Conservation (phyloP, 768 basidiomycete genomes). For the Scleroderma bovista region DNA sequence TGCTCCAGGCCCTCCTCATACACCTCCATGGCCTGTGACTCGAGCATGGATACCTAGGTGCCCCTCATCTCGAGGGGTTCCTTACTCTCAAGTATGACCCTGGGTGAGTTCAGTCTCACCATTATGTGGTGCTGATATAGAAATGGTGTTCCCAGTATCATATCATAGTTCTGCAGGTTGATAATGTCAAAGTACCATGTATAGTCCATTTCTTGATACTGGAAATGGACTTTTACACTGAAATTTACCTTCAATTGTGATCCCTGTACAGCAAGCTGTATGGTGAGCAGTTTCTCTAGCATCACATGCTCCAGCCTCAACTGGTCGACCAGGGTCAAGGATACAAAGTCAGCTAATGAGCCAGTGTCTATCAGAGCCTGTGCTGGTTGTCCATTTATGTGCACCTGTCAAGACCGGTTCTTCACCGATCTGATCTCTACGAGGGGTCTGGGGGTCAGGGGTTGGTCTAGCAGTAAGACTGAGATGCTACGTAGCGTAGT, state of each 20-base stretch:
- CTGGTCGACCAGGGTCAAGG: constrained; percentile 22
- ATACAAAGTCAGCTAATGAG: constrained; percentile 30
- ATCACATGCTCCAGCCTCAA: constrained; percentile 4
- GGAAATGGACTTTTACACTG: constrained; percentile 11
- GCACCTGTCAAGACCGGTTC: no score
- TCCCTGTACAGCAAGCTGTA: constrained; percentile 28
- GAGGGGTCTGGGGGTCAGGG: no score
- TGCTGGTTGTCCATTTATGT: constrained; percentile 14
- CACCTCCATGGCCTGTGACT: neutral
- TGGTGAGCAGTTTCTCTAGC: constrained; percentile 19
- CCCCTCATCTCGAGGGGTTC: constrained; percentile 10
- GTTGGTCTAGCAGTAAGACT: no score
- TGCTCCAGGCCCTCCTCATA: neutral
- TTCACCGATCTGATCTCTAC: no score
- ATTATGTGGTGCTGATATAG: neutral
- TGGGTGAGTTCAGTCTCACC: constrained; percentile 2
- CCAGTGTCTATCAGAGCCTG: constrained; percentile 20
- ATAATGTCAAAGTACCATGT: constrained; percentile 30
- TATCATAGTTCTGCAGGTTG: constrained; percentile 33
- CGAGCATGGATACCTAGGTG: neutral
- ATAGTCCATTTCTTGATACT: constrained; percentile 12
- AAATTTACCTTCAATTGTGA: constrained; percentile 22
- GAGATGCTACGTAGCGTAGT: no score
- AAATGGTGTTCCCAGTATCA: constrained; percentile 35
- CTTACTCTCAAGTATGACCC: constrained; percentile 15